Evolutionary conservation across 345 rosid species (phyloP), one percentile per base, ranked within the genome.

Genomic region (Melastoma malabathricum): DNA sequence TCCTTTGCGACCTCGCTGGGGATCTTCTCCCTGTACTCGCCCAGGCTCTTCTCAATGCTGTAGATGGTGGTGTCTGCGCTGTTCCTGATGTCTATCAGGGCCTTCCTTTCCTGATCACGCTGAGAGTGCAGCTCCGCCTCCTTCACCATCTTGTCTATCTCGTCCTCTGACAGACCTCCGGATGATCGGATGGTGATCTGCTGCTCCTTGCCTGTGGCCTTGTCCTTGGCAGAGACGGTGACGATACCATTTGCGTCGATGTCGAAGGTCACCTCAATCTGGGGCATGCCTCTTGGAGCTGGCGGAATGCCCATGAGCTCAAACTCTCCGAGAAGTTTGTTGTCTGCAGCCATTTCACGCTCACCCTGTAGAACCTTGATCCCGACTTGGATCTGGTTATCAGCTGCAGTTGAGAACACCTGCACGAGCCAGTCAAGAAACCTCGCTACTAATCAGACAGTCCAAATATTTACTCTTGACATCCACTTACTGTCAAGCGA

Each of bases 231-330:
- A 0, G 72, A 62, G 13, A 71, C 75, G 0, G 68, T 66, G 10
- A 71, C 65, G 2, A 71, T 66, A 1, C 72, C 75, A 38, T 63
- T 71, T 34, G 72, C 75, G 46, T 71, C 75, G 17, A 71, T 71
- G 47, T 71, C 69, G n/a, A 71, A 71, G 0, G 68, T 56, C 2
- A 71, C 75, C 20, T 67, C 68, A 0, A 71, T 71, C 47, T 66
- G 75, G 10, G 72, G 72, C 57, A 66, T 3, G 6, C 68, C 72
- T 15, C 72, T 52, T 0, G 63, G 68, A 19, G 72, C 62, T 8
- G 75, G 72, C 1, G 72, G 75, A 16, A 71, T 63, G 13, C 75
- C 75, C 18, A 46, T 25, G 6, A 71, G 68, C 41, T 63, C 72
- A 13, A 72, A 72, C 15, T 67, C 69, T 13, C 76, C 76, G 14